Evolutionary conservation across 2,329 filamentous ascomycete species (phyloP).

Genomic region (Sarocladium oryzae): DNA sequence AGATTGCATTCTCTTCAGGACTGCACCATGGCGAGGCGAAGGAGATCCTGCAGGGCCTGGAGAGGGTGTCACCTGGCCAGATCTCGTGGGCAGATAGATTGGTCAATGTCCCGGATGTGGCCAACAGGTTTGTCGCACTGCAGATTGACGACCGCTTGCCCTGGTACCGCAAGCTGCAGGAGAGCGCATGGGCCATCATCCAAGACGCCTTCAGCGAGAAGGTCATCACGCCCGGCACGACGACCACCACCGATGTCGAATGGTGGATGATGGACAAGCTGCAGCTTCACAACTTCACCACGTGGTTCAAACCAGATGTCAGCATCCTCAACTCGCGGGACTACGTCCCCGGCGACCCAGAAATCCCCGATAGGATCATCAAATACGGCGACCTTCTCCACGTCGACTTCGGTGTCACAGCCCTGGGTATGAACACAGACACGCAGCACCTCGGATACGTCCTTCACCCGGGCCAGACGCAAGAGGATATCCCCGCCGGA

Average conservation of each 20-base stretch:
- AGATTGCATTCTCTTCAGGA: conserved; percentile 40
- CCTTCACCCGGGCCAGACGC: conserved; percentile 33
- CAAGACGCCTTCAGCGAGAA: conserved; percentile 36
- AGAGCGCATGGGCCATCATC: conserved; percentile 46
- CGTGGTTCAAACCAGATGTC: conserved; percentile 45
- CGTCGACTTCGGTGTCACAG: conserved; percentile 41
- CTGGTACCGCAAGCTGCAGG: conserved; percentile 39
- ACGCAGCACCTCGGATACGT: conserved; percentile 46
- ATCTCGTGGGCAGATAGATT: conserved; percentile 31
- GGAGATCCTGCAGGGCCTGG: conserved; percentile 26
- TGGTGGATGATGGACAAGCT: conserved; percentile 47
- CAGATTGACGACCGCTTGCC: conserved; percentile 32
- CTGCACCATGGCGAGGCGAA: conserved; percentile 40
- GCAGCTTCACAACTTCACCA: conserved; percentile 42
- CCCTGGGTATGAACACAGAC: conserved; percentile 39
- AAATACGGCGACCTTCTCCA: conserved; percentile 40
- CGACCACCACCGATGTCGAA: conserved; percentile 39
- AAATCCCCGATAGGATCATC: conserved; percentile 24
- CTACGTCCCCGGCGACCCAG: conserved; percentile 11
- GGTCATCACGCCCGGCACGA: conserved; percentile 34
- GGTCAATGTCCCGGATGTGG: conserved; percentile 37
- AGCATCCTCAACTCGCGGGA: conserved; percentile 29
- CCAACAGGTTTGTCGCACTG: conserved; percentile 38
- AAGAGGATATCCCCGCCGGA: conserved; percentile 33
- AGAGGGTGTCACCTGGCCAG: conserved; percentile 15